Evolutionary conservation across 345 rosid species (phyloP), one percentile per base, ranked within the genome.

Genomic region (Dipteronia sinensis): DNA sequence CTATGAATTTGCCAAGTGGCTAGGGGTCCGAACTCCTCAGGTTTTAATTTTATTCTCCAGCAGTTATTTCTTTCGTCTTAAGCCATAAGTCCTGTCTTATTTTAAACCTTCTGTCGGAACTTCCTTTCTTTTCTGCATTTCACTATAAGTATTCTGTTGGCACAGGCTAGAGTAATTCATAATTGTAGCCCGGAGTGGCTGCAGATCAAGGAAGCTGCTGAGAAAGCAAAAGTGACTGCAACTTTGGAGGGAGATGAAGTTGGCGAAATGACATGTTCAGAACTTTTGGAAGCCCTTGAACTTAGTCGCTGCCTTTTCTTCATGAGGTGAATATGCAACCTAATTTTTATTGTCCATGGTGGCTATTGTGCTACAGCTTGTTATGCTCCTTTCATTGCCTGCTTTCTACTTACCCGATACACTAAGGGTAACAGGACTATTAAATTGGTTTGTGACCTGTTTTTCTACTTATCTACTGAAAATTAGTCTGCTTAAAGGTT

Each of bases 201-300:
- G 46, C 89, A 90, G 76, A 92, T 96, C 75, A 96, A 85, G 86
- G 95, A 91, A 83, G 97, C 99, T 62, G 94, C 97, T 31, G 98
- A 92, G 75, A 94, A 91, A 79, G 98, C 98, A 78, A 91, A 90
- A 85, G 93, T 77, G 77, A 81, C 86, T 71, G 95, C 98, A 72
- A 69, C 77, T 79, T 83, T 81, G 4, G 99, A 89, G 67, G 95
- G 94, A 67, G 98, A 92, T 72, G 99, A 91, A 81, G 89, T 90
- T 82, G 95, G 97, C 83, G 95, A 88, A 84, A 84, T 92, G 82
- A 94, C 97, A 51, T 96, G 99, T 77, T 88, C 98, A 61, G 99
- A 96, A 82, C 98, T 96, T 82, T 76, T 92, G 80, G 99, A 96
- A 87, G 99, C 99, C 77, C 98, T 96, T 77, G 99, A 96, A 76